Base-by-base conservation (phyloP, 768 basidiomycete genomes). In the Asterophora parasitica region DNA sequence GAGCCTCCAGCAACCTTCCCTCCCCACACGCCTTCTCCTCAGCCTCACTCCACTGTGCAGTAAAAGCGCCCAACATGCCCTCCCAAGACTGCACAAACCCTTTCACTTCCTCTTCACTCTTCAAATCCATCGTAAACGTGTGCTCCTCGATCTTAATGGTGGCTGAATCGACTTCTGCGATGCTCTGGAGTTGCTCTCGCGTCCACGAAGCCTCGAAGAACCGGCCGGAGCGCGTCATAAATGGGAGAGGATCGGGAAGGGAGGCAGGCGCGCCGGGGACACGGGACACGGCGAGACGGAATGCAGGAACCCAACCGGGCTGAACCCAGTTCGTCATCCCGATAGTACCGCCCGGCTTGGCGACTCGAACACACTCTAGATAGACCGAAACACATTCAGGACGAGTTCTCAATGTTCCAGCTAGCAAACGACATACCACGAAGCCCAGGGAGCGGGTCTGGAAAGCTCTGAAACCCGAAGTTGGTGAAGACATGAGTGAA, bases 271-370 rank as follows among this genome's bases (percentile, higher is more conserved):
- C 42, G n/a, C 42, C 42, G 17, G 42, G 42, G 17, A 42, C 16
- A 13, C 42, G 42, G 17, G 42, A 30, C 5, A 42, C 12, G 15
- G 42, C 42, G 17, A 42, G 28, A 42, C 42, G 42, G 28, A 42
- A 42, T 5, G 42, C 42, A 16, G 42, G 42, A n/a, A 30, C 12
- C 42, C 42, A 42, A 7, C 42, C 42, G 7, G 42, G n/a, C 4
- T n/a, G 16, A 4, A 42, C 16, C 42, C 42, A 42, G 42, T 42
- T 42, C 3, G 42, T 42, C 42, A 42, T 42, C 15, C 42, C 42
- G 9, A 42, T 32, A 2, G 30, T 31, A 17, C 42, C 42, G 10
- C 42, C 42, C 16, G 42, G 42, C 30, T 31, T 42, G 16, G 42
- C 28, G n/a, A 42, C 42, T 17, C 42, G 42, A 15, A 42, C 11